Percentiles rank a stretch among this genome's conserved stretches.
Conservation (phyloP, 2,329 filamentous ascomycete species). For the Emmonsiellopsis sp. region DNA sequence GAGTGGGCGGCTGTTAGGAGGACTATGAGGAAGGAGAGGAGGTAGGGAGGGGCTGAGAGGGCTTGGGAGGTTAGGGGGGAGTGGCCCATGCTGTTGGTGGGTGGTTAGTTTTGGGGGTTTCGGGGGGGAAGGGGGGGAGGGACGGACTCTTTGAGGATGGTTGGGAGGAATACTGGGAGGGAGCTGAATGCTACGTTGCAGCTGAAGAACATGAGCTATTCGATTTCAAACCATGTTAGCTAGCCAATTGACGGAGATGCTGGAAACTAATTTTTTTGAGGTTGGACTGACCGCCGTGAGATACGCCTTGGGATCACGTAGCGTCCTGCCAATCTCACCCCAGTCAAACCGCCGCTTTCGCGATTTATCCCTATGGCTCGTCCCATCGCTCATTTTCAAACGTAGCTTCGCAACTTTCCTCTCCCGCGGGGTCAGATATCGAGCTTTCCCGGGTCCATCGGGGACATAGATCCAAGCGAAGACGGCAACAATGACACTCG, state of each 20-base stretch:
- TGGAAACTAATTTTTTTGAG: neutral
- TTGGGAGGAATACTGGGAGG: conserved; percentile 78
- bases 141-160: conserved; percentile 55
- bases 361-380: conserved; percentile 21
- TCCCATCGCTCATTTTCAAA: conserved; percentile 45
- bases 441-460: conserved; percentile 59
- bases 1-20: conserved; percentile 64
- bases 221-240: neutral
- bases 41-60: conserved; percentile 71
- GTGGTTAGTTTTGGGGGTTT: conserved; percentile 1
- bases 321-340: conserved; percentile 48
- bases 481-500: conserved; percentile 64
- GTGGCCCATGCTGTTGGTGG: conserved; percentile 54
- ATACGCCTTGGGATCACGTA: conserved; percentile 61
- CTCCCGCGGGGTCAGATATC: conserved; percentile 54
- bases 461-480: conserved; percentile 68
- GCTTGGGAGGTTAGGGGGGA: conserved; percentile 59
- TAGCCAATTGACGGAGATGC: neutral
- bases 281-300: conserved; percentile 50
- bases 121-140: neutral
- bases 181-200: conserved; percentile 83
- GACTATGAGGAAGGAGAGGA: conserved; percentile 63
- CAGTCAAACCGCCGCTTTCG: conserved; percentile 37
- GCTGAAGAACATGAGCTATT: conserved; percentile 66
- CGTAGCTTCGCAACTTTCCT: conserved; percentile 62